Conservation (phyloP, 2,329 filamentous ascomycete species). For the Sclerotinia nivalis region DNA sequence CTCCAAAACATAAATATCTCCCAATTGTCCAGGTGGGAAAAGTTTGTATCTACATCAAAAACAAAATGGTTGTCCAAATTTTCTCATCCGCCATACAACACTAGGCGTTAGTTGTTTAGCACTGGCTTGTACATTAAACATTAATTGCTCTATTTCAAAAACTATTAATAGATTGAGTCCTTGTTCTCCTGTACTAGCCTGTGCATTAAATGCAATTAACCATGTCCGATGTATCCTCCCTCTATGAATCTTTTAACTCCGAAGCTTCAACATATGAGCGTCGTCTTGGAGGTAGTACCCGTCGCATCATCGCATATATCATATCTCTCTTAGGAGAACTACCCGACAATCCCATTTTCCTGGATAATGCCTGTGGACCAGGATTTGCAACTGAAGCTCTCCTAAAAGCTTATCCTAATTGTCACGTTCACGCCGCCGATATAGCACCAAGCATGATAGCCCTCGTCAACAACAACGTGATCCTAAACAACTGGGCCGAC, state of each 20-base stretch:
- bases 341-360: not conserved
- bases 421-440: not conserved
- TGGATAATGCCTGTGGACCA: not conserved
- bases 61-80: not conserved
- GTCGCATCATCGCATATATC: not conserved
- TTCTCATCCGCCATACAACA: no score
- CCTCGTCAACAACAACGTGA: constrained; percentile 1
- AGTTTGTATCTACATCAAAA: not conserved
- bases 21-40: not conserved
- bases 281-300: not conserved
- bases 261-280: constrained; percentile 1
- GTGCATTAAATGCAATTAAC: not conserved
- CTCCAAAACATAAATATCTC: not conserved
- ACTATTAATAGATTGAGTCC: no score
- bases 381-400: not conserved
- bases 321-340: not conserved
- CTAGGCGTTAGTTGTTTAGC: no score
- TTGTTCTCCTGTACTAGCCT: no score
- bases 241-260: not conserved
- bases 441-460: not conserved
- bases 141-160: no score
- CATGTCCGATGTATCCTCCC: not conserved
- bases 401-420: not conserved
- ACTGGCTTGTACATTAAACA: no score
- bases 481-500: not conserved